Percentiles rank a stretch among this genome's conserved stretches.
phyloP scores from a whole-genome alignment of 1,139 yeast genomes.

The Blastobotrys raffinosifermentans region DNA sequence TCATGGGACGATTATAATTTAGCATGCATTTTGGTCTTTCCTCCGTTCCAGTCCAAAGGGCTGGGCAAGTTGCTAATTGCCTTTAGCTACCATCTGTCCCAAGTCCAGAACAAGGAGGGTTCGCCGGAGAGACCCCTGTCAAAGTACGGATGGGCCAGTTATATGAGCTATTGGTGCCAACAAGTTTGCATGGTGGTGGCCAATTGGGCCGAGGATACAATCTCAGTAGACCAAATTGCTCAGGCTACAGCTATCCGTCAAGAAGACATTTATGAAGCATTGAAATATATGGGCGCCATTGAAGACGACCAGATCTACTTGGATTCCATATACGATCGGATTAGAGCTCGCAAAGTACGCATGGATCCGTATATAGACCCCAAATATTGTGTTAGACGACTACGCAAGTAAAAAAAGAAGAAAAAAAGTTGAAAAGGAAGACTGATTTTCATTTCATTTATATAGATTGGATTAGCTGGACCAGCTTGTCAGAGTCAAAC shows the following conservation, averaged over 20 bases:
- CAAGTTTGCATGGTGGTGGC: constrained; percentile 39
- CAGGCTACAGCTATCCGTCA: constrained; percentile 60
- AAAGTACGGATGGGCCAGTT: constrained; percentile 69
- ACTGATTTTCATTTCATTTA: no score
- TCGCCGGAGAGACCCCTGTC: constrained; percentile 94
- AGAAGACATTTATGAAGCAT: constrained; percentile 60
- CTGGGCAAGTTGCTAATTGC: constrained; percentile 77
- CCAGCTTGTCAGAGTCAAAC: constrained; percentile 24
- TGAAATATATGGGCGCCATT: constrained; percentile 47
- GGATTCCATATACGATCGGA: constrained; percentile 13
- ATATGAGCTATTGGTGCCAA: constrained; percentile 72
- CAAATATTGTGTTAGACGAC: constrained; percentile 5
- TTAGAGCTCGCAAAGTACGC: constrained; percentile 9
- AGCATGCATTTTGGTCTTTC: constrained; percentile 86
- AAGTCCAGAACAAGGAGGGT: constrained; percentile 51
- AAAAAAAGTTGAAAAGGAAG: no score
- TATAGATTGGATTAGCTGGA: no score
- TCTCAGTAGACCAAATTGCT: constrained; percentile 52
- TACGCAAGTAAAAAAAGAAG: neutral
- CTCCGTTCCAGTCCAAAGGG: constrained; percentile 79
- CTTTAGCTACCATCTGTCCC: constrained; percentile 70
- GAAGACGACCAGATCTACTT: constrained; percentile 8
- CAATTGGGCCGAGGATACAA: constrained; percentile 16
- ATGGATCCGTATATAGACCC: constrained; percentile 17
- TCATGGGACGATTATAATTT: constrained; percentile 83